Conservation (phyloP, 2,329 filamentous ascomycete genomes). For the Pseudohalonectria lignicola region DNA sequence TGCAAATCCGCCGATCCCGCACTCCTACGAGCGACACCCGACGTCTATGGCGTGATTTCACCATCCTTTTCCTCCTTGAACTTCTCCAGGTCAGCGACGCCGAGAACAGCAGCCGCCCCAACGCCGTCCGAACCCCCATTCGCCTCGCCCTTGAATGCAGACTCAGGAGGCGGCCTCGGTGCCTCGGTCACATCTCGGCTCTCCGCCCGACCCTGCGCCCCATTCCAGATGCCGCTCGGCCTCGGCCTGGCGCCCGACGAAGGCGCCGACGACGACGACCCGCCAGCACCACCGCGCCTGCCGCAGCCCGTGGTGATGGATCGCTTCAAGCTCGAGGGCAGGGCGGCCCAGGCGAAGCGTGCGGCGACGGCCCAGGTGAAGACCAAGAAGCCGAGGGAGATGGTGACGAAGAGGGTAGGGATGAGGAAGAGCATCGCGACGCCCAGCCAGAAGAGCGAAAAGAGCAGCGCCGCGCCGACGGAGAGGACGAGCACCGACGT, state of each 20-base stretch:
- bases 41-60: not conserved
- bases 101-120: not conserved
- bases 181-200: no score
- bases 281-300: no score
- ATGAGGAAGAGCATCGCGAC: conserved; percentile 3
- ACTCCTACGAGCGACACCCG: no score
- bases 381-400: conserved; percentile 1
- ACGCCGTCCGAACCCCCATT: not conserved
- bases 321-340: not conserved
- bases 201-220: no score
- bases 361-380: conserved; percentile 2
- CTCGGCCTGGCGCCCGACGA: no score
- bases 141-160: not conserved
- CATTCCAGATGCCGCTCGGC: no score
- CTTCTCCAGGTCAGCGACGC: not conserved
- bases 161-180: not conserved
- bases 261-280: no score
- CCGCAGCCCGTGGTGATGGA: no score
- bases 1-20: no score
- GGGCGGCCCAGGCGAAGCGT: conserved; percentile 1
- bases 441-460: conserved; percentile 50
- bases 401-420: conserved; percentile 2
- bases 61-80: not conserved
- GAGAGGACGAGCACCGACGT: conserved; percentile 52
- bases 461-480: conserved; percentile 48